These are phyloP conservation scores for Aspergillus jensenii DNA, from an alignment of 2,329 filamentous ascomycete genomes.

Conservation along the genomic window DNA sequence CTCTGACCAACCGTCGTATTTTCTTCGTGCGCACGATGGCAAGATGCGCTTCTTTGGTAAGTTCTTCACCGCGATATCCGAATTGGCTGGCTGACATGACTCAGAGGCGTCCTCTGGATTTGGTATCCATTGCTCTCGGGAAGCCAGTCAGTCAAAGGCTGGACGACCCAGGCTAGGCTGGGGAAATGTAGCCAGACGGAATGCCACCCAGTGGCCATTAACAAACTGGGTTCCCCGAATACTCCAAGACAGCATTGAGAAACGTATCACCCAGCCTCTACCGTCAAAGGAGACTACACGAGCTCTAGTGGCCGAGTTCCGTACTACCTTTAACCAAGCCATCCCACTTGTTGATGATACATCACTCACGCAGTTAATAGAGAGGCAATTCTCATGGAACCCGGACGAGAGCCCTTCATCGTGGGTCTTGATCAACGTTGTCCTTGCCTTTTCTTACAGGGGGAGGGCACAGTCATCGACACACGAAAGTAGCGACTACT, in stretches of 20 bases:
- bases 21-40: not conserved
- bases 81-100: not conserved
- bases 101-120: not conserved
- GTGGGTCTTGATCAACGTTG: not conserved
- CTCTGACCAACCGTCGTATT: not conserved
- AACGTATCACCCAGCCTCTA: not conserved
- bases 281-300: not conserved
- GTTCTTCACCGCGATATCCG: not conserved
- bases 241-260: not conserved
- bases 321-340: not conserved
- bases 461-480: not conserved
- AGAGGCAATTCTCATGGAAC: not conserved
- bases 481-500: not conserved
- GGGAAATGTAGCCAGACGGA: not conserved
- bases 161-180: not conserved
- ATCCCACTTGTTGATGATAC: not conserved
- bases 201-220: not conserved
- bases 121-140: not conserved
- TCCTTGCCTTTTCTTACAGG: not conserved
- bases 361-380: not conserved
- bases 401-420: not conserved
- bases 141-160: not conserved
- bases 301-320: not conserved
- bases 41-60: not conserved
- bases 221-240: not conserved